Evolutionary conservation across 805 yeast species (phyloP).

Genomic region (Ogataea saltuana): DNA sequence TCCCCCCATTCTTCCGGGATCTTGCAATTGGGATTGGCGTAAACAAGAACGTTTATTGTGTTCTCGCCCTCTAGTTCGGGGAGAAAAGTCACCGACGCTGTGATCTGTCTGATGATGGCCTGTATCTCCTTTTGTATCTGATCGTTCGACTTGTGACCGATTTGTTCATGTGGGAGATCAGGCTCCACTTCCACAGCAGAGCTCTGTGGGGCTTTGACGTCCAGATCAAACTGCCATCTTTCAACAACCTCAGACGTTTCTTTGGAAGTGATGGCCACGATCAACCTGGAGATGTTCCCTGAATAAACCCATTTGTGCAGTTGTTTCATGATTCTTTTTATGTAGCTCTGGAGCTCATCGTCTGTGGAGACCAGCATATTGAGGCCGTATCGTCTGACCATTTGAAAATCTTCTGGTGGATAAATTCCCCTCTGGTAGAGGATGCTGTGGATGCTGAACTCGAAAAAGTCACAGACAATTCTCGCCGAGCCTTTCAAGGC

Average conservation of each 20-base stretch:
- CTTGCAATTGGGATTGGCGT: slow-evolving; percentile 65
- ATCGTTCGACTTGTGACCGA: slow-evolving; percentile 37
- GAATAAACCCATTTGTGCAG: slow-evolving; percentile 72
- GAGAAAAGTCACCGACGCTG: slow-evolving; percentile 81
- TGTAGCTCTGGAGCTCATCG: slow-evolving; percentile 71
- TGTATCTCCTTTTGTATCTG: slow-evolving; percentile 76
- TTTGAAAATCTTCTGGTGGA: slow-evolving; percentile 80
- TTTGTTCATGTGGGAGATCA: slow-evolving; percentile 8
- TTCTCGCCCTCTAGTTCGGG: slow-evolving; percentile 67
- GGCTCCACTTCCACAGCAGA: neutral
- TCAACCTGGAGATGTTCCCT: slow-evolving; percentile 65
- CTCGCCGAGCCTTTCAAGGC: slow-evolving; percentile 79
- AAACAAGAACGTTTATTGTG: slow-evolving; percentile 83
- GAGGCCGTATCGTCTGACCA: slow-evolving; percentile 77
- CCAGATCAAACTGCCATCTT: slow-evolving; percentile 81
- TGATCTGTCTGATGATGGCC: slow-evolving; percentile 81
- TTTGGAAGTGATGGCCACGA: slow-evolving; percentile 71
- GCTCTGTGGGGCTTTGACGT: slow-evolving; percentile 30
- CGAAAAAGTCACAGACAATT: slow-evolving; percentile 79
- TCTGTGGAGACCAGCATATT: slow-evolving; percentile 71
- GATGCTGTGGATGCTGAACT: slow-evolving; percentile 76
- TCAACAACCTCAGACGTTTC: slow-evolving; percentile 70
- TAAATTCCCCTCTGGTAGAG: slow-evolving; percentile 88
- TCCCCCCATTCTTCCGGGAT: slow-evolving; percentile 88
- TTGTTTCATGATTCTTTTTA: slow-evolving; percentile 66